Base-by-base conservation (phyloP, 75 land plant genomes). In the Sequoiadendron giganteum region DNA sequence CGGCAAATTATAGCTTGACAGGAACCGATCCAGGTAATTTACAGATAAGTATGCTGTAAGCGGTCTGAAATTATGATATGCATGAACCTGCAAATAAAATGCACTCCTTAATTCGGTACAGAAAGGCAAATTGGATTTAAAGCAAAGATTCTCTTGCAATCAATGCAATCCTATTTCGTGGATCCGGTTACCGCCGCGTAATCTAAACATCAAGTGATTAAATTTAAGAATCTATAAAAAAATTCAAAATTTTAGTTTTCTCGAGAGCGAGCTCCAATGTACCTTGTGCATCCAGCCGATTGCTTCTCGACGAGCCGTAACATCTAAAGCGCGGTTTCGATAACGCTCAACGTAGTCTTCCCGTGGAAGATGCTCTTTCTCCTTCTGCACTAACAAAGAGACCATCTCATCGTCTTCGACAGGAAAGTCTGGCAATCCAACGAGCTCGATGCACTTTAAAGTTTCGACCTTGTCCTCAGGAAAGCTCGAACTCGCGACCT, bases 201-300 rank as follows among this genome's bases (percentile, higher is more conserved):
- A 65, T 65, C n/a, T 52, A 52, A 52, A 52, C 52, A 52, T 14
- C 16, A 13, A 14, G 55, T 52, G n/a, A 65, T 5, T 65, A 28
- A 65, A 65, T 5, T 65, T 65, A 25, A 65, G 70, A 65, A 65
- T 65, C 70, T 25, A 1, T 8, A 25, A 65, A 30, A 25, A 65
- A 8, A 25, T 1, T 65, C n/a, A 65, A 65, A 25, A 65, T 3
- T 7, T 65, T 65, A 65, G 9, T 65, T 6, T 1, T 65, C 70
- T 7, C 10, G 3, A 38, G 2, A 21, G 47, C 28, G 5, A 15
- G 85, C 18, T 11, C 19, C 30, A 86, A 83, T 85, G 39, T 83
- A 97, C 98, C 98, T 94, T 97, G 65, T 47, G 86, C 86, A 97
- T 94, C 98, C 97, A 97, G 86, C 92, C 91, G 75, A 96, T 84